Conservation (phyloP, 768 basidiomycete genomes). For the Lactarius hatsudake region DNA sequence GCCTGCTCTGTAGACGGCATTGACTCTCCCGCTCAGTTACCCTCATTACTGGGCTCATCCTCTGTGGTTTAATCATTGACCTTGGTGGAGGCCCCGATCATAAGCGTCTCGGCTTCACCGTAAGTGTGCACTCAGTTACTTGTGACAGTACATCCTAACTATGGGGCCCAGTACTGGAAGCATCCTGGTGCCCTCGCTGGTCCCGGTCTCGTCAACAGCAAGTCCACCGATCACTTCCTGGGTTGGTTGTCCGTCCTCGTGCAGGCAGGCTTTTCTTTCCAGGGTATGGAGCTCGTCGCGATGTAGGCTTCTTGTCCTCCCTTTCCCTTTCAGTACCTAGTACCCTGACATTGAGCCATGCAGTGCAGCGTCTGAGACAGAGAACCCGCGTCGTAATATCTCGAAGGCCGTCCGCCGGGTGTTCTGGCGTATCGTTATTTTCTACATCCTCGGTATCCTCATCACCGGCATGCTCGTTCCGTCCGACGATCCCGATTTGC, state of each 20-base stretch:
- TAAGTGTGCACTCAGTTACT: constrained; percentile 34
- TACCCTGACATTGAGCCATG: neutral
- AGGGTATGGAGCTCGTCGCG: constrained; percentile 73
- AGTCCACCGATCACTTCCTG: constrained; percentile 42
- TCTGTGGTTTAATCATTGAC: constrained; percentile 66
- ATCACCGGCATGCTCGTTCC: constrained; percentile 81
- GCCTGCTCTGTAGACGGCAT: constrained; percentile 16
- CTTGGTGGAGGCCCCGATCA: constrained; percentile 73
- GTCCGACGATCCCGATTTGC: constrained; percentile 54
- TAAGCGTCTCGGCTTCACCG: constrained; percentile 66
- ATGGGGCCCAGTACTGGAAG: constrained; percentile 53
- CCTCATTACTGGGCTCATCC: constrained; percentile 59
- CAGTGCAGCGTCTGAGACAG: constrained; percentile 73
- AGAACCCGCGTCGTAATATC: constrained; percentile 77
- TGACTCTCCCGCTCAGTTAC: constrained; percentile 39
- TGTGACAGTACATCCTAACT: neutral
- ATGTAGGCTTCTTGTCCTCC: constrained; percentile 41
- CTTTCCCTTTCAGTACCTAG: neutral
- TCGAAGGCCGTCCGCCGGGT: constrained; percentile 72
- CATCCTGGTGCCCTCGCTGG: constrained; percentile 58
- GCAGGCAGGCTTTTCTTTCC: constrained; percentile 70
- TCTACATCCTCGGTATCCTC: constrained; percentile 73
- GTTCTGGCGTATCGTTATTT: constrained; percentile 75
- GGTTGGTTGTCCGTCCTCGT: constrained; percentile 44
- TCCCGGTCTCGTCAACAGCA: constrained; percentile 33